A percentile compares a stretch with the other conserved stretches of the same genome.
These are phyloP conservation scores for Colletotrichum shisoi DNA, from an alignment of 2,329 filamentous ascomycete genomes.

Conservation along the genomic window DNA sequence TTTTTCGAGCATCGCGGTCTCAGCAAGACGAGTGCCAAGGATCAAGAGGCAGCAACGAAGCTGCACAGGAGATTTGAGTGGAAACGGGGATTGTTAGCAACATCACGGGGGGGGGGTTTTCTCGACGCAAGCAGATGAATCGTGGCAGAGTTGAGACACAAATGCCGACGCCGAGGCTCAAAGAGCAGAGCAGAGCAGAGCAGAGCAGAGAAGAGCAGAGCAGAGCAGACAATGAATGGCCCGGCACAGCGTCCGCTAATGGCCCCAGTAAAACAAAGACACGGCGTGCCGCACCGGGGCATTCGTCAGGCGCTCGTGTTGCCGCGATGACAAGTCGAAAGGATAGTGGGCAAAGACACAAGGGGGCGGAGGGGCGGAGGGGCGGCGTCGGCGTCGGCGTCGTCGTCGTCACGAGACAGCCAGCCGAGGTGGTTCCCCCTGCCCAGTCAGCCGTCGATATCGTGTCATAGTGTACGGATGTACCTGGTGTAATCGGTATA, in stretches of 20 bases:
- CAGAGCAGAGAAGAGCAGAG: no score
- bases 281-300: constrained; percentile 14
- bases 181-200: not conserved
- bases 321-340: no score
- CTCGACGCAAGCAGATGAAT: constrained; percentile 2
- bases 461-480: no score
- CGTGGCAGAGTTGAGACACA: not conserved
- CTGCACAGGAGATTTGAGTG: constrained; percentile 28
- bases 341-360: constrained; percentile 1
- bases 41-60: not conserved
- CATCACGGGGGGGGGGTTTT: not conserved
- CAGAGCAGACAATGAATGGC: constrained; percentile 18
- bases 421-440: constrained; percentile 8
- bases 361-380: not conserved
- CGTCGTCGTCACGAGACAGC: constrained; percentile 21
- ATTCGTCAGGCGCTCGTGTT: constrained; percentile 18
- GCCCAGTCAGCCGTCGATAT: not conserved
- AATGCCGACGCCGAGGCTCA: constrained; percentile 6
- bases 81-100: constrained; percentile 16
- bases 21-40: constrained; percentile 13
- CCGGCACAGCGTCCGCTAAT: constrained; percentile 8
- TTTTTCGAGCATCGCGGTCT: constrained; percentile 6
- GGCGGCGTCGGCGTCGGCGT: not conserved
- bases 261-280: constrained; percentile 22
- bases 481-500: not conserved